Conservation (phyloP, 2,329 filamentous ascomycete genomes). For the Apiospora kogelbergensis region DNA sequence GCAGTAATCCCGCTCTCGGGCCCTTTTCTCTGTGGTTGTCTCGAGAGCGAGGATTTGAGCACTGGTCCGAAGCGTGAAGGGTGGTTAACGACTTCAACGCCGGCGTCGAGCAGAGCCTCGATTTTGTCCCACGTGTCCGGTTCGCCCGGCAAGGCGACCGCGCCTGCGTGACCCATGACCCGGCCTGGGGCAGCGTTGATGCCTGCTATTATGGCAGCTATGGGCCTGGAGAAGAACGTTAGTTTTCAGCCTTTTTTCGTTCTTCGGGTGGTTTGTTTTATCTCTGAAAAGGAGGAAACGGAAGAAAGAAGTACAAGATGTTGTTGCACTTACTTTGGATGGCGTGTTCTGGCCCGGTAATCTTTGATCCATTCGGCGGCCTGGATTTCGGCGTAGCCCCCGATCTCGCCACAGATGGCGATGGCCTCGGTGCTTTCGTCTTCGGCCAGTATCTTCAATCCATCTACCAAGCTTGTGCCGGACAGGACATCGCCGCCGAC, state of each 20-base stretch:
- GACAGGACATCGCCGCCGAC: conserved; percentile 73
- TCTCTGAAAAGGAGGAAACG: too few relatives aligned
- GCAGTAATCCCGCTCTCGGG: conserved; percentile 7
- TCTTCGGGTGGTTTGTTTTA: too few relatives aligned
- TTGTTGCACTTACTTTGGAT: conserved; percentile 59
- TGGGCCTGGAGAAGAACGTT: conserved; percentile 50
- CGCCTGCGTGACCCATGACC: conserved; percentile 80
- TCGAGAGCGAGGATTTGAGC: conserved; percentile 59
- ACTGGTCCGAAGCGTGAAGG: conserved; percentile 72
- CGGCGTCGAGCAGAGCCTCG: conserved; percentile 62
- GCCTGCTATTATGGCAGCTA: conserved; percentile 71
- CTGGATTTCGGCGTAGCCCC: conserved; percentile 67
- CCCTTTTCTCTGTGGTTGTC: conserved; percentile 24
- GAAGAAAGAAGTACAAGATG: too few relatives aligned
- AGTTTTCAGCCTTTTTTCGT: too few relatives aligned
- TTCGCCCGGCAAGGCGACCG: conserved; percentile 68
- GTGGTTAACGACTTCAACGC: conserved; percentile 71
- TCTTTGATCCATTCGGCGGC: conserved; percentile 73
- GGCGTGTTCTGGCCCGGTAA: conserved; percentile 55
- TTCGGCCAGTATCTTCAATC: conserved; percentile 62
- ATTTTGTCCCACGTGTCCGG: conserved; percentile 65
- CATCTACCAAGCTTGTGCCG: conserved; percentile 74
- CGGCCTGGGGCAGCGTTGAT: conserved; percentile 60
- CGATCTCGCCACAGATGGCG: conserved; percentile 71
- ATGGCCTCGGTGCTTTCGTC: conserved; percentile 71